Base-by-base conservation (phyloP, 768 basidiomycete genomes). In the Tricholoma hemisulphureum region DNA sequence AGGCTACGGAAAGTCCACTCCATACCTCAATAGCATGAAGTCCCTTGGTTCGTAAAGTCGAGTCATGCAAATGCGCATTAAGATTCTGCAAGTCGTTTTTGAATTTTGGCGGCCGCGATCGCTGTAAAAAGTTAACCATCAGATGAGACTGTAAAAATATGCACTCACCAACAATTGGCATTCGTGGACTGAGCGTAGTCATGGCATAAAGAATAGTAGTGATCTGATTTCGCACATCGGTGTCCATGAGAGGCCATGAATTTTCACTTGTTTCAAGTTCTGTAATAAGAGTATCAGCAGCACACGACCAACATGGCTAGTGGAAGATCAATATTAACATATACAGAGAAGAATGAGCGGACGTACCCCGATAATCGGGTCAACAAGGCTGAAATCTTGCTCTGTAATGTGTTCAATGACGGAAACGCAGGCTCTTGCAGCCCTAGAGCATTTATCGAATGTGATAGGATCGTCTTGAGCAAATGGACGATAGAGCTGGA, bases 351-450 rank as follows among this genome's bases (percentile, higher is more conserved):
- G 56, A 41, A 59, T 53, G 11, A 45, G 35, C 35, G 18, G 50
- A 73, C 87, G 61, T 75, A 91, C 89, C 52, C 86, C 88, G 60
- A 91, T 78, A 61, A 91, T 83, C 23, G 89, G 89, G 72, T 92
- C 89, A n/a, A 91, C 77, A 70, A 83, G 87, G 35, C 81, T 79
- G 60, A 83, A 87, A 63, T 91, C 88, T 62, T 79, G 70, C 23
- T 89, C 86, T 23, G 77, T 69, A 55, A 90, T 76, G 59, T 83
- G 81, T 63, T 85, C 85, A 66, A 86, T 79, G 65, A 91, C 71
- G 37, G 80, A 73, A 52, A 83, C 79, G 60, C 83, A 82, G 32
- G 82, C 74, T 53, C 83, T 80, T 18, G 89, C 86, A 24, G 88
- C 85, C 35, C 75, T 79, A 45, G 86, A 73, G 60, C 87, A 86